These are phyloP conservation scores for Gnetum montanum DNA, from an alignment of 75 land plant genomes.

Conservation along the genomic window DNA sequence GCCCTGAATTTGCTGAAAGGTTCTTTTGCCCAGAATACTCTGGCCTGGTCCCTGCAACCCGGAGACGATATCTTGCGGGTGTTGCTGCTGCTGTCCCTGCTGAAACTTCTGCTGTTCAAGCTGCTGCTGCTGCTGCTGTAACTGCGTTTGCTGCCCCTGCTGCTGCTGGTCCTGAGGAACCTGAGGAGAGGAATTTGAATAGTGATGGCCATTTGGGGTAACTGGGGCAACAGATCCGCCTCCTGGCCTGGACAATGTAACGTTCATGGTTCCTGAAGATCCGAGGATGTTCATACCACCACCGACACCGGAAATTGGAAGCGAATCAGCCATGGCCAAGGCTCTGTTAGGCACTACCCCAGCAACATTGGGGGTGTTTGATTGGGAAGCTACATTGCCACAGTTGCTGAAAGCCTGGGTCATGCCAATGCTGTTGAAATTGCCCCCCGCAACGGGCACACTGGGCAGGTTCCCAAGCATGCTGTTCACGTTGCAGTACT, in stretches of 20 bases:
- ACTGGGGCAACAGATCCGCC: slow-evolving; percentile 30
- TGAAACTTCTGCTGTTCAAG: slow-evolving; percentile 12
- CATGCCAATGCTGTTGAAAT: neutral
- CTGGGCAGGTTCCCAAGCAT: slow-evolving; percentile 39
- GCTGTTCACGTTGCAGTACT: slow-evolving; percentile 28
- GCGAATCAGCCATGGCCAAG: slow-evolving; percentile 25
- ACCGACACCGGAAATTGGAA: slow-evolving; percentile 33
- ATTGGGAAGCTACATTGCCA: slow-evolving; percentile 23
- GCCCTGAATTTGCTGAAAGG: slow-evolving; percentile 8
- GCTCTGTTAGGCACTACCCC: slow-evolving; percentile 22
- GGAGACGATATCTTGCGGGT: slow-evolving; percentile 17
- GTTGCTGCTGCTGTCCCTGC: slow-evolving; percentile 22
- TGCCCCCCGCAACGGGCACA: slow-evolving; percentile 22
- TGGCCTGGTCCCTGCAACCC: slow-evolving; percentile 14
- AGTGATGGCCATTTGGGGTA: too few species aligned
- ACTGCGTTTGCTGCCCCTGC: slow-evolving; percentile 34
- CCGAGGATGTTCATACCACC: slow-evolving; percentile 25
- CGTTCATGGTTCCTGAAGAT: slow-evolving; percentile 24
- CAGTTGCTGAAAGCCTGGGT: slow-evolving; percentile 23
- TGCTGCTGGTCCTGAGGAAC: slow-evolving; percentile 14
- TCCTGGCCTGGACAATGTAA: slow-evolving; percentile 6
- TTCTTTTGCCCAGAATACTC: slow-evolving; percentile 9
- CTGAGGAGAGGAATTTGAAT: too few species aligned
- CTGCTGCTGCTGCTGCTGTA: slow-evolving; percentile 39
- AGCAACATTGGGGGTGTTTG: slow-evolving; percentile 30